Evolutionary conservation across 345 rosid species (phyloP).

Genomic region (Syzygium jambos): DNA sequence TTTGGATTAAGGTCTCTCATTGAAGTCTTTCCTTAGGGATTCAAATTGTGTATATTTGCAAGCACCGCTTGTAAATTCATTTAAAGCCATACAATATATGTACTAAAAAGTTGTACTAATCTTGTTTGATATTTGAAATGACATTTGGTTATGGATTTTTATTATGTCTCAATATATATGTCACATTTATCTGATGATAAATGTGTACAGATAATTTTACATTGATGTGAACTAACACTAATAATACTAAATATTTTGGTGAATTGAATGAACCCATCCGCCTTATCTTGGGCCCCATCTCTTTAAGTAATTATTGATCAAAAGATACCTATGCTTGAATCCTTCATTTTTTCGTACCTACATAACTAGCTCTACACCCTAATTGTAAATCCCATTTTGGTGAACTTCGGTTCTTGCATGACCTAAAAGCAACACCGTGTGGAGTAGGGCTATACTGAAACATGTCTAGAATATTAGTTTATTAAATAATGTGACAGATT

Average conservation of each 20-base stretch:
- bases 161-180: background rate
- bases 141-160: background rate
- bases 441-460: background rate
- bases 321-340: background rate
- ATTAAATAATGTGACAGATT: background rate
- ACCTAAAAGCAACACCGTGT: no score
- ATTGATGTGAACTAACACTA: background rate
- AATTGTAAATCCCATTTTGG: no score
- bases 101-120: background rate
- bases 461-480: background rate
- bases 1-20: constrained; percentile 31
- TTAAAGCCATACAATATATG: background rate
- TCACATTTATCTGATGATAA: background rate
- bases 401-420: no score
- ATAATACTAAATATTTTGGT: background rate
- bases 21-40: constrained; percentile 24
- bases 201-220: background rate
- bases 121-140: background rate
- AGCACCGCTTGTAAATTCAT: background rate
- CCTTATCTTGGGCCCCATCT: background rate
- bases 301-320: background rate
- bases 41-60: background rate
- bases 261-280: background rate
- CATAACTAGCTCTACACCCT: no score
- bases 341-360: rapidly evolving